These are phyloP conservation scores for Parietaria judaica DNA, from an alignment of 306 rosid genomes.

Conservation along the genomic window DNA sequence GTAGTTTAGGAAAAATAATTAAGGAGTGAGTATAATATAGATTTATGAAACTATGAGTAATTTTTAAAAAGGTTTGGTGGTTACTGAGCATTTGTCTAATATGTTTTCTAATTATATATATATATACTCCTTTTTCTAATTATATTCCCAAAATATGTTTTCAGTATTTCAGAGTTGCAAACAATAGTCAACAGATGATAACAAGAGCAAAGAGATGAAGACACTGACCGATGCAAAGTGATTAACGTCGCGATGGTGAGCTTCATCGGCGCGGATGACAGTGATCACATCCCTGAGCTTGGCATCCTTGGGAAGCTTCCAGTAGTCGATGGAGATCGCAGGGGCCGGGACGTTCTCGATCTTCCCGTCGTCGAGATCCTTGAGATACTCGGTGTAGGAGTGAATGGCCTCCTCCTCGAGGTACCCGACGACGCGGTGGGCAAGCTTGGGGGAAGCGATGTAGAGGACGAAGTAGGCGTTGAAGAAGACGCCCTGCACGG, in stretches of 20 bases:
- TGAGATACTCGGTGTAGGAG: slow-evolving; percentile 51
- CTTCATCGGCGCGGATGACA: slow-evolving; percentile 83
- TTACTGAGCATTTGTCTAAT: no score
- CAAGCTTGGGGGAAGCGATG: slow-evolving; percentile 51
- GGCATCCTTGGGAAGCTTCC: slow-evolving; percentile 68
- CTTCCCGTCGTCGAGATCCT: slow-evolving; percentile 48
- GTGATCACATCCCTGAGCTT: slow-evolving; percentile 56
- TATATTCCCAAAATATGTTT: no score
- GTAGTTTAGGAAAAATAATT: no score
- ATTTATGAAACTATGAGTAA: no score
- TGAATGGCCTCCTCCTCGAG: slow-evolving; percentile 68
- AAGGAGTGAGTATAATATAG: no score
- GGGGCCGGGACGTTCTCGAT: slow-evolving; percentile 66
- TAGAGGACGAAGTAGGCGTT: slow-evolving; percentile 53
- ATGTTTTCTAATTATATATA: no score
- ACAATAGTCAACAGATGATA: not conserved
- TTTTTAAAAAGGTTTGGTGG: no score
- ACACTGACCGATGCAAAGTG: slow-evolving; percentile 72
- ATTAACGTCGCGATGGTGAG: slow-evolving; percentile 72
- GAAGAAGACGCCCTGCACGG: slow-evolving; percentile 81
- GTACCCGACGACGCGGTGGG: slow-evolving; percentile 70
- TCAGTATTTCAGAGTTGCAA: not conserved
- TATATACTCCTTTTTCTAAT: no score
- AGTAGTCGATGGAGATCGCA: slow-evolving; percentile 74
- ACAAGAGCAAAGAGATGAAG: slow-evolving; percentile 2